These are phyloP conservation scores for Teratosphaeria destructans DNA, from an alignment of 2,329 filamentous ascomycete genomes.

Conservation along the genomic window DNA sequence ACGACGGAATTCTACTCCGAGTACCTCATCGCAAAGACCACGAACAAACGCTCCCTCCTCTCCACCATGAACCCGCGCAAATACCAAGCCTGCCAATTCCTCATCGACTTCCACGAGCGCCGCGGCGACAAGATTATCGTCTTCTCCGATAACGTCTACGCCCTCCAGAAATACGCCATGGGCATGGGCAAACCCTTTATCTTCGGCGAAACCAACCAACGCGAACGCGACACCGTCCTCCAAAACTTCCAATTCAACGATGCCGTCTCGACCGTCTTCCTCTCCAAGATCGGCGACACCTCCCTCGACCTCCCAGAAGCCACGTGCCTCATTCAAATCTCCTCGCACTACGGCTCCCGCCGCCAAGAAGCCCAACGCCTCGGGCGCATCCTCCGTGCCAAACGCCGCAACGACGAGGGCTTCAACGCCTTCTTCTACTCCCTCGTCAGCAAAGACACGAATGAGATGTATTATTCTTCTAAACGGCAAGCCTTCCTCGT, in stretches of 20 bases:
- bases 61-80: slow-evolving; percentile 98
- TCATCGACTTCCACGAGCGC: slow-evolving; percentile 96
- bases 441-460: slow-evolving; percentile 90
- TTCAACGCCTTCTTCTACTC: slow-evolving; percentile 99
- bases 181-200: slow-evolving; percentile 84
- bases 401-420: slow-evolving; percentile 90
- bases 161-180: slow-evolving; percentile 71
- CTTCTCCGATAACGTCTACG: slow-evolving; percentile 95
- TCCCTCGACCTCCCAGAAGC: slow-evolving; percentile 96
- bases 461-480: slow-evolving; percentile 95
- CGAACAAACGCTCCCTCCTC: slow-evolving; percentile 57
- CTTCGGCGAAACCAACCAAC: slow-evolving; percentile 76
- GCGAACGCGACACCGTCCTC: slow-evolving; percentile 75
- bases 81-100: slow-evolving; percentile 91
- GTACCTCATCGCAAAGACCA: slow-evolving; percentile 60
- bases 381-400: slow-evolving; percentile 86
- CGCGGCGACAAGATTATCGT: slow-evolving; percentile 97
- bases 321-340: slow-evolving; percentile 93
- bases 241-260: slow-evolving; percentile 95
- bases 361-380: slow-evolving; percentile 92
- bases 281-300: slow-evolving; percentile 96
- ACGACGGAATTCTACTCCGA: slow-evolving; percentile 96
- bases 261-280: slow-evolving; percentile 80
- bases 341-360: slow-evolving; percentile 91
- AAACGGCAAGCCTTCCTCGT: slow-evolving; percentile 95